Evolutionary conservation across 108 stramenopile genomes (phyloP), one percentile per base, ranked within the genome.

Genomic region (Stephanodiscus triporus): DNA sequence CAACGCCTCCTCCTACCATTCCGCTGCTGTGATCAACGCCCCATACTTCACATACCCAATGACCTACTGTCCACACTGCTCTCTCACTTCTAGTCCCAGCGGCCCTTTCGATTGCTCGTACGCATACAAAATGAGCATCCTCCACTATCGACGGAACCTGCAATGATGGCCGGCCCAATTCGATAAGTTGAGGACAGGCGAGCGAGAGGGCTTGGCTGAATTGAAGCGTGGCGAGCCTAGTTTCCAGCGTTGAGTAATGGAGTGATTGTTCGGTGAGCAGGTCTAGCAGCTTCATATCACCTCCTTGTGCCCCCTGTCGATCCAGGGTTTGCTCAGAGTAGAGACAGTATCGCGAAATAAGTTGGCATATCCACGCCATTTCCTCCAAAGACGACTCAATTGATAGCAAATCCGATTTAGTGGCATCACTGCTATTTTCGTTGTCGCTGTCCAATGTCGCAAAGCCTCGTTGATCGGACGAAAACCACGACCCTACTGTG

Each of bases 41-140:
- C 93, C 93, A 94, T 29, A 90, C 83, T 78, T 91, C 87, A 65
- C 85, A 80, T 42, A 95, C 78, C 64, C 89, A 85, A 81, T 95
- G 89, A 2, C 89, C 91, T 9, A 92, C 91, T 36, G 91, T 90
- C 49, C 88, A 91, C 38, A 92, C 87, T 62, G 93, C 91, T 70
- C 88, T 86, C 36, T 78, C 68, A 9, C 88, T 88, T 68, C 85
- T 77, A 0, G 93, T 91, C 24, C 88, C 88, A 9, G 88, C 77
- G 11, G 91, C 91, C 71, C 93, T 81, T 77, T 95, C 89, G 38
- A 95, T 68, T 9, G 91, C 89, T 51, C 88, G 66, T 2, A 87
- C 89, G 22, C 78, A 82, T 49, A 95, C 53, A 68, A 88, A 95
- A 57, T 89, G 87, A 14, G 91, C 91, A 84, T 95, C 93, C 81